phyloP scores from a whole-genome alignment of 495 filamentous ascomycete species.

The Lasiosphaeria hispida region DNA sequence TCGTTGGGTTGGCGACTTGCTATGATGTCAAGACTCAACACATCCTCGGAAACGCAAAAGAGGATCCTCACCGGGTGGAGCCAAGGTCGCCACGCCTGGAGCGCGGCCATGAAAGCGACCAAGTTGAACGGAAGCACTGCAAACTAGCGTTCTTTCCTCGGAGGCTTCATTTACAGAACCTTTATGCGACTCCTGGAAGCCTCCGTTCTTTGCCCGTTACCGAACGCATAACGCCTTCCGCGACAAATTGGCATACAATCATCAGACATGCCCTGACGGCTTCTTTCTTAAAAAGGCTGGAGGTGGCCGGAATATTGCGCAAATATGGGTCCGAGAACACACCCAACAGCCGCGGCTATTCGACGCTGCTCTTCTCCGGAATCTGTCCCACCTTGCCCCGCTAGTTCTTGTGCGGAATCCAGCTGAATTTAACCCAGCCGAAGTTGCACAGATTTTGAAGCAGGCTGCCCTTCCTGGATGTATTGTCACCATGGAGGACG shows the following conservation, averaged over 20 bases:
- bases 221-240: background rate
- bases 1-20: conserved; percentile 50
- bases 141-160: conserved; percentile 14
- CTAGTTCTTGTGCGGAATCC: background rate
- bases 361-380: background rate
- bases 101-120: conserved; percentile 23
- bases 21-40: conserved; percentile 29
- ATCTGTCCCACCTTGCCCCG: conserved; percentile 7
- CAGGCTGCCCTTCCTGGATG: conserved; percentile 1
- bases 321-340: conserved; percentile 1
- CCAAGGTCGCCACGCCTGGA: conserved; percentile 22
- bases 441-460: conserved; percentile 5
- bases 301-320: conserved; percentile 4
- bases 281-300: conserved; percentile 12
- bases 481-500: conserved; percentile 10
- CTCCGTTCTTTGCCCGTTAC: background rate
- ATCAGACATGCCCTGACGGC: conserved; percentile 6
- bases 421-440: background rate
- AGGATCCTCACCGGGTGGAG: conserved; percentile 25
- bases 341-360: background rate
- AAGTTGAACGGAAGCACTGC: conserved; percentile 27
- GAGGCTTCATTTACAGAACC: background rate
- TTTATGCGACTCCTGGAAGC: background rate
- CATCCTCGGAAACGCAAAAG: background rate
- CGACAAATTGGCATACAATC: conserved; percentile 2